Evolutionary conservation across 192 early-diverging fungal genomes (phyloP).

Genomic region (Thamnidium elegans): DNA sequence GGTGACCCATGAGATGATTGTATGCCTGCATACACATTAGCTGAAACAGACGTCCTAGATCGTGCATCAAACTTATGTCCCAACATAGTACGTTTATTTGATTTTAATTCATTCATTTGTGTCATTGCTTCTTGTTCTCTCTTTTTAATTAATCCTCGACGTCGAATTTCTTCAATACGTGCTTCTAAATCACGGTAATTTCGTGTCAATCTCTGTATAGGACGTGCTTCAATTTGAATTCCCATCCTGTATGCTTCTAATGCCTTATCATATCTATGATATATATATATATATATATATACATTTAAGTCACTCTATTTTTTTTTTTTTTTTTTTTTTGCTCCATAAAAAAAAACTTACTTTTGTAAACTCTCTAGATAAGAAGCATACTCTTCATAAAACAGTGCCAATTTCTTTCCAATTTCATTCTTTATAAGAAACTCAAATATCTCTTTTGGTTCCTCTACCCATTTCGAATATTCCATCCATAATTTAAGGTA

Average conservation of each 20-base stretch:
- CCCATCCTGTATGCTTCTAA: not conserved
- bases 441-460: not conserved
- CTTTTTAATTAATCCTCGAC: not conserved
- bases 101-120: not conserved
- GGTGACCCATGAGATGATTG: not conserved
- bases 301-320: not conserved
- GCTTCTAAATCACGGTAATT: not conserved
- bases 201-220: not conserved
- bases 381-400: slow-evolving; percentile 3
- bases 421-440: not conserved
- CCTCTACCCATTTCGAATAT: not conserved
- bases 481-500: not conserved
- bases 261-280: not conserved
- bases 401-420: not conserved
- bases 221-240: not conserved
- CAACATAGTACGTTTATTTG: not conserved
- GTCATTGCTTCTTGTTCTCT: not conserved
- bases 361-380: not conserved
- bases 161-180: not conserved
- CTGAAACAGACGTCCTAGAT: not conserved
- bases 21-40: not conserved
- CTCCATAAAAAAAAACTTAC: too few relatives aligned
- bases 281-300: not conserved
- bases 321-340: too few relatives aligned
- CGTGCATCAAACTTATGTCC: not conserved